phyloP scores from a whole-genome alignment of 1,284 basidiomycete genomes.

The Malassezia psittaci region DNA sequence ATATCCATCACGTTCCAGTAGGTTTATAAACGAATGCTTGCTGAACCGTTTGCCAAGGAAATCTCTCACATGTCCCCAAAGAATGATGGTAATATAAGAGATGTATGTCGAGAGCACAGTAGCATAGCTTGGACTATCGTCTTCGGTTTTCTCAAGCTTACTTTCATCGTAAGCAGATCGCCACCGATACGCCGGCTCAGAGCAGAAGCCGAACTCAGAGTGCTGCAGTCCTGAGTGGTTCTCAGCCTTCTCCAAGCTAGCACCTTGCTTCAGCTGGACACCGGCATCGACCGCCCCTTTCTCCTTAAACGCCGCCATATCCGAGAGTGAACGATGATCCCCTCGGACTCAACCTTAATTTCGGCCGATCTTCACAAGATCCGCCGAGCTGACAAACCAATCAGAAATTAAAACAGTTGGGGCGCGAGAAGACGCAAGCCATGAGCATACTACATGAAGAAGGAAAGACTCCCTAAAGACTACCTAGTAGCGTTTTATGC shows the following conservation, averaged over 20 bases:
- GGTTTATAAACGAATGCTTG: conserved; percentile 63
- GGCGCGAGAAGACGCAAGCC: background rate
- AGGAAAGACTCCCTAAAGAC: conserved; percentile 7
- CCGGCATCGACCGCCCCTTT: background rate
- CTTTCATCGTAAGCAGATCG: conserved; percentile 55
- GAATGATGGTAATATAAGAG: conserved; percentile 53
- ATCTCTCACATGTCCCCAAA: conserved; percentile 83
- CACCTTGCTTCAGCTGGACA: background rate
- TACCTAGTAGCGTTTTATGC: conserved; percentile 14
- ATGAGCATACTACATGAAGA: conserved; percentile 16
- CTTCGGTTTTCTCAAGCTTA: conserved; percentile 43
- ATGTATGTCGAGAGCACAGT: conserved; percentile 84
- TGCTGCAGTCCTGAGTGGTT: conserved; percentile 50
- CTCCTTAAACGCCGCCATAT: conserved; percentile 4
- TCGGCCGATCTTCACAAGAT: background rate
- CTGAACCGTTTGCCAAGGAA: conserved; percentile 82
- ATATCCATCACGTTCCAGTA: conserved; percentile 53
- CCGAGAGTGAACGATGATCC: background rate
- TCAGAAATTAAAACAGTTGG: background rate
- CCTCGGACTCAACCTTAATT: background rate
- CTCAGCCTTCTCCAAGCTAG: background rate
- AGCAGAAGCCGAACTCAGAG: conserved; percentile 75
- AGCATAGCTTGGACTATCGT: conserved; percentile 74
- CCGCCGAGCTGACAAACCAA: too few species aligned
- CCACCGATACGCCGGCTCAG: conserved; percentile 61